phyloP scores from a whole-genome alignment of 495 filamentous ascomycete species.

The Penicillium riverlandense region DNA sequence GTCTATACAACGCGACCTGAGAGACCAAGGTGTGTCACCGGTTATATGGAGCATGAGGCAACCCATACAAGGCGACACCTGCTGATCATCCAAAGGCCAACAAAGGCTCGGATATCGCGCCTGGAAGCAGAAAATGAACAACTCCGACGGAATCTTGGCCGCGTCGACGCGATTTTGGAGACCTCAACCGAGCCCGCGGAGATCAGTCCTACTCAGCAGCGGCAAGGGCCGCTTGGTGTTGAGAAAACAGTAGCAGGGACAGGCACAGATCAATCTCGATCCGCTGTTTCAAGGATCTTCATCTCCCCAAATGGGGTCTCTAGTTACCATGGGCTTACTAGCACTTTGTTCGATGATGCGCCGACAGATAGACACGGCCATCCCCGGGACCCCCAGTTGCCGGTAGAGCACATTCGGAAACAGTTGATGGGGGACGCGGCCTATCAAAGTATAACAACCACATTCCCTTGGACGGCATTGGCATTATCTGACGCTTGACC shows the following conservation, averaged over 20 bases:
- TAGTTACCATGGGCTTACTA: constrained; percentile 26
- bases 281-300: constrained; percentile 14
- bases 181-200: too few relatives aligned
- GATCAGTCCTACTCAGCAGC: too few relatives aligned
- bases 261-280: constrained; percentile 3
- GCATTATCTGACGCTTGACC: neutral
- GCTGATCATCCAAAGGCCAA: constrained; percentile 8
- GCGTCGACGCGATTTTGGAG: too few relatives aligned
- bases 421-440: constrained; percentile 20
- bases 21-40: constrained; percentile 10
- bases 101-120: constrained; percentile 16
- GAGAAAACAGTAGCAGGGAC: neutral
- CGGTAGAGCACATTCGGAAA: constrained; percentile 11
- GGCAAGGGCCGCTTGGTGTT: neutral
- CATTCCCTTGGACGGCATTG: too few relatives aligned
- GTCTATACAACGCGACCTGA: constrained; percentile 6
- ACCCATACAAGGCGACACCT: neutral
- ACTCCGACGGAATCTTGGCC: constrained; percentile 7
- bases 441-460: constrained; percentile 18
- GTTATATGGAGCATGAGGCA: too few relatives aligned
- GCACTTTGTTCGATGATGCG: constrained; percentile 24
- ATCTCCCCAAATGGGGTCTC: constrained; percentile 20
- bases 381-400: constrained; percentile 2
- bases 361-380: constrained; percentile 8
- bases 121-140: constrained; percentile 20